Evolutionary conservation across 208 protist genomes (phyloP).

Genomic region (Crithidia acanthocephali): DNA sequence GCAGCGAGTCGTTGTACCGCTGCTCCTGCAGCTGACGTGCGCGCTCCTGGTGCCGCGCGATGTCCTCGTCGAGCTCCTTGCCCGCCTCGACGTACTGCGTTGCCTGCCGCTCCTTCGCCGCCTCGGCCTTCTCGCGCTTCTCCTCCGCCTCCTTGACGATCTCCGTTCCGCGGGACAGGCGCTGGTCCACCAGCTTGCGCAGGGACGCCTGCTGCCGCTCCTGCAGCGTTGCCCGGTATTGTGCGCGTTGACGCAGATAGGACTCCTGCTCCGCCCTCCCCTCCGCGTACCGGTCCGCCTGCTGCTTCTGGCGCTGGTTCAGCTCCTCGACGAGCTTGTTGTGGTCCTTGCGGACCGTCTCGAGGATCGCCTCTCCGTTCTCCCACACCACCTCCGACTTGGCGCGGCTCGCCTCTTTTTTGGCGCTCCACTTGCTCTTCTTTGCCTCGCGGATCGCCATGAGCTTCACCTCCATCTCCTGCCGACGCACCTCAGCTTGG

Average conservation of each 20-base stretch:
- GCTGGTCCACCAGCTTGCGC: slow-evolving; percentile 47
- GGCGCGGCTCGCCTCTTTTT: slow-evolving; percentile 40
- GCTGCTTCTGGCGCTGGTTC: slow-evolving; percentile 48
- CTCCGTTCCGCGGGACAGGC: slow-evolving; percentile 51
- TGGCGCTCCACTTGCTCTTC: slow-evolving; percentile 41
- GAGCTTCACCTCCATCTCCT: slow-evolving; percentile 62
- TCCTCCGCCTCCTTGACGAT: slow-evolving; percentile 59
- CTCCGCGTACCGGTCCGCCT: slow-evolving; percentile 62
- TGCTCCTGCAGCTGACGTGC: slow-evolving; percentile 42
- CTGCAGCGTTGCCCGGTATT: slow-evolving; percentile 32
- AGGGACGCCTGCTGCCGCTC: slow-evolving; percentile 62
- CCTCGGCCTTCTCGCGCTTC: slow-evolving; percentile 58
- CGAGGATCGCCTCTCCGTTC: slow-evolving; percentile 47
- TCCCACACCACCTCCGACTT: slow-evolving; percentile 47
- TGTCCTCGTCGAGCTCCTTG: slow-evolving; percentile 42
- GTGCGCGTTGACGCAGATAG: slow-evolving; percentile 49
- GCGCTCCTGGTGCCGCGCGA: slow-evolving; percentile 57
- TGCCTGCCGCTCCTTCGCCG: slow-evolving; percentile 41
- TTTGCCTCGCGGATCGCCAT: slow-evolving; percentile 44
- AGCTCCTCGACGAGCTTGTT: slow-evolving; percentile 55
- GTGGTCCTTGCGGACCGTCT: slow-evolving; percentile 51
- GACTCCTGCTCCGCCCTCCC: slow-evolving; percentile 53
- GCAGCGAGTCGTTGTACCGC: slow-evolving; percentile 46
- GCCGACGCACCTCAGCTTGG: slow-evolving; percentile 35
- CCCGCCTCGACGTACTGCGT: slow-evolving; percentile 44